Evolutionary conservation across 2,329 filamentous ascomycete genomes (phyloP).

Genomic region (Colletotrichum cordylinicola): DNA sequence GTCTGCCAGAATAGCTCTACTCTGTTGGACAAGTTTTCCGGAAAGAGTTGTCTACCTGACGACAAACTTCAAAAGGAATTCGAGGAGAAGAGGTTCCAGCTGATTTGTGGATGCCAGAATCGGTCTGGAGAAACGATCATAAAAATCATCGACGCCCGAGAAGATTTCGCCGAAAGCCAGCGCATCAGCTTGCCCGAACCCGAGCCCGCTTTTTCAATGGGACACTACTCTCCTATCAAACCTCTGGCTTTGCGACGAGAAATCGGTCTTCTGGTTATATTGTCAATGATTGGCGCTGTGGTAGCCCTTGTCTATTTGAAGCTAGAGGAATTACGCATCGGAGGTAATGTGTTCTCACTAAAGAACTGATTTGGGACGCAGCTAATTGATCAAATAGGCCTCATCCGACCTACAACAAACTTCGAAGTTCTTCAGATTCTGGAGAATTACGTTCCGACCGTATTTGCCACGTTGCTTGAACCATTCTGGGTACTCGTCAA

Average conservation of each 20-base stretch:
- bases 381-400: no score
- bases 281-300: slow-evolving; percentile 1
- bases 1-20: slow-evolving; percentile 15
- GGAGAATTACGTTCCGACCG: slow-evolving; percentile 58
- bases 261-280: background rate
- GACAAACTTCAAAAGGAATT: background rate
- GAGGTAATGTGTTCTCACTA: no score
- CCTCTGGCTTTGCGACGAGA: background rate
- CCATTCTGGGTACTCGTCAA: slow-evolving; percentile 63
- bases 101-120: background rate
- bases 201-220: background rate
- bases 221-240: slow-evolving; percentile 12
- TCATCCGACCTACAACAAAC: no score
- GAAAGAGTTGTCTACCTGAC: slow-evolving; percentile 5
- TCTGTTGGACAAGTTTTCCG: slow-evolving; percentile 9
- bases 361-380: no score
- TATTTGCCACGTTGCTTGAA: slow-evolving; percentile 60
- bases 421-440: slow-evolving; percentile 42
- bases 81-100: background rate
- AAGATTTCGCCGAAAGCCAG: background rate
- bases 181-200: background rate
- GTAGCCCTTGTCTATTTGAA: slow-evolving; percentile 21
- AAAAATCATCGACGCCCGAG: background rate
- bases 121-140: background rate
- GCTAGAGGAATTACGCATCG: no score